A percentile compares a stretch with the other conserved stretches of the same genome.
Conservation (phyloP, 73 alveolate genomes). For the Stentor coeruleus region DNA sequence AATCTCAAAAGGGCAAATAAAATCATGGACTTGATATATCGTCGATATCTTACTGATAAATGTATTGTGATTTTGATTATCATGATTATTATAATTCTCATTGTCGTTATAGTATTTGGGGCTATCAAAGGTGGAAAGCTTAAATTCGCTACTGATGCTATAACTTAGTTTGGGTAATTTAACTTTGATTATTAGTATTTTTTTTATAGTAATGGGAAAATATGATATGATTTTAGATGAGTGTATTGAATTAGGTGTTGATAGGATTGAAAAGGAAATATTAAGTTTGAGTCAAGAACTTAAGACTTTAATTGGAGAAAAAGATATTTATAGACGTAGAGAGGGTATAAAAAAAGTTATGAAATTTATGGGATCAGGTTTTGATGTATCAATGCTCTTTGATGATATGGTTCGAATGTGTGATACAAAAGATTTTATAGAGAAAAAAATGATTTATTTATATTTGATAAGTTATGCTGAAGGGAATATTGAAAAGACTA, state of each 20-base stretch:
- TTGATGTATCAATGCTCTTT: conserved; percentile 88
- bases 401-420: conserved; percentile 95
- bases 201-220: too few species aligned
- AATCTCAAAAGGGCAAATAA: conserved; percentile 9
- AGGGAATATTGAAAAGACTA: conserved; percentile 82
- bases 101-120: conserved; percentile 9
- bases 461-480: conserved; percentile 95
- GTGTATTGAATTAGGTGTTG: too few species aligned
- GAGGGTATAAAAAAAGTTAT: conserved; percentile 93
- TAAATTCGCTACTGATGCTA: not conserved
- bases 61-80: not conserved
- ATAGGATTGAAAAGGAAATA: too few species aligned
- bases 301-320: conserved; percentile 67
- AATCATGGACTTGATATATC: conserved; percentile 18
- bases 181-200: too few species aligned
- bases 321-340: conserved; percentile 70
- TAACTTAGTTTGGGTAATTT: too few species aligned
- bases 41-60: conserved; percentile 18
- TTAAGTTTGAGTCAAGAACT: too few species aligned
- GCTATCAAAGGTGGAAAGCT: conserved; percentile 8
- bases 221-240: too few species aligned
- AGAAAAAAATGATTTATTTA: conserved; percentile 96
- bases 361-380: conserved; percentile 96
- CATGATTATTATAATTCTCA: not conserved
- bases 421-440: conserved; percentile 86